These are phyloP conservation scores for Mycena citricolor DNA, from an alignment of 1,284 basidiomycete genomes.

Conservation along the genomic window DNA sequence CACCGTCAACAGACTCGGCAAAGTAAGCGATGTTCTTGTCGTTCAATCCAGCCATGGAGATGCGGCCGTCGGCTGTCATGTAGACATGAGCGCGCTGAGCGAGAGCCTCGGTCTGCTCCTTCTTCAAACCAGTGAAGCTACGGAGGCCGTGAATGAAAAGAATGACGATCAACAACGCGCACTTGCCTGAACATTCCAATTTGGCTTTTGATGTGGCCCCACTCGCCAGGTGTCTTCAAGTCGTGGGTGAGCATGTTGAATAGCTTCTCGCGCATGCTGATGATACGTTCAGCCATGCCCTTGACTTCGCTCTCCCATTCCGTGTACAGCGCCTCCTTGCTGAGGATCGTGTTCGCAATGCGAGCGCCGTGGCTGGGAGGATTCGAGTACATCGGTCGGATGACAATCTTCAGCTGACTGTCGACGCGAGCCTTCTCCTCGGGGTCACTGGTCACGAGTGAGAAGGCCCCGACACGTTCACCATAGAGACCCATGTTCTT, in stretches of 20 bases:
- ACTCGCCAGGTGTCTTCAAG: slow-evolving; percentile 89
- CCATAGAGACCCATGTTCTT: slow-evolving; percentile 99
- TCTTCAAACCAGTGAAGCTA: slow-evolving; percentile 86
- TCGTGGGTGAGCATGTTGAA: slow-evolving; percentile 79
- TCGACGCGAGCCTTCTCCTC: slow-evolving; percentile 90
- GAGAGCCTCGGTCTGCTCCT: slow-evolving; percentile 83
- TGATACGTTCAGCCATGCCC: slow-evolving; percentile 96
- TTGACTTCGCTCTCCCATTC: slow-evolving; percentile 94
- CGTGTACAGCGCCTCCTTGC: slow-evolving; percentile 72
- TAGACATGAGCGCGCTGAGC: slow-evolving; percentile 95
- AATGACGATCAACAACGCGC: slow-evolving; percentile 9
- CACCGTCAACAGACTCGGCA: slow-evolving; percentile 80
- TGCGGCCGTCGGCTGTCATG: slow-evolving; percentile 87
- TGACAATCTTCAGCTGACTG: slow-evolving; percentile 94
- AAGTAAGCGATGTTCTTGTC: slow-evolving; percentile 88
- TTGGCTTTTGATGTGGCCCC: slow-evolving; percentile 96
- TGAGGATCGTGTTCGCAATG: slow-evolving; percentile 84
- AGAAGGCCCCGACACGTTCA: slow-evolving; percentile 96
- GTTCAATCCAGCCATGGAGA: slow-evolving; percentile 97
- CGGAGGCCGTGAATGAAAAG: slow-evolving; percentile 16
- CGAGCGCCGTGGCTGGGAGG: slow-evolving; percentile 95
- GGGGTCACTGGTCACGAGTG: slow-evolving; percentile 68
- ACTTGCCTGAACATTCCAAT: slow-evolving; percentile 91
- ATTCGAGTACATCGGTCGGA: slow-evolving; percentile 99
- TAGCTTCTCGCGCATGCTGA: slow-evolving; percentile 88